phyloP scores from a whole-genome alignment of 2,329 filamentous ascomycete genomes.

The Trichophyton benhamiae region DNA sequence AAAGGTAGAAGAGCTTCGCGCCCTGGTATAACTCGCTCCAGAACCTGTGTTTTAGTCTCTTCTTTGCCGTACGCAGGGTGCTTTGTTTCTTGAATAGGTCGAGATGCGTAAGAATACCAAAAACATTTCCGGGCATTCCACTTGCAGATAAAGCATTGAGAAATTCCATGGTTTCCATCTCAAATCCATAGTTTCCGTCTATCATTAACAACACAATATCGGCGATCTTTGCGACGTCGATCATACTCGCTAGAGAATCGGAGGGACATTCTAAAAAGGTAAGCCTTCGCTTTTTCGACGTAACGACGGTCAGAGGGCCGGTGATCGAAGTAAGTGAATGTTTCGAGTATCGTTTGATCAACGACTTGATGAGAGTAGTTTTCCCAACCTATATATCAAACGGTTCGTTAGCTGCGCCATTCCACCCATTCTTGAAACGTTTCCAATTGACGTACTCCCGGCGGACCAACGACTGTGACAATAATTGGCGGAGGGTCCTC shows the following conservation, averaged over 20 bases:
- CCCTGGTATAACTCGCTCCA: slow-evolving; percentile 97
- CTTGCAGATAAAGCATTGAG: slow-evolving; percentile 84
- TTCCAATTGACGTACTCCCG: slow-evolving; percentile 52
- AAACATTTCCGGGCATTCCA: slow-evolving; percentile 97
- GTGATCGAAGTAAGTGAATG: slow-evolving; percentile 82
- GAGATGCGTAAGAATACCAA: slow-evolving; percentile 90
- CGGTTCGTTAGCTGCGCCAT: not conserved
- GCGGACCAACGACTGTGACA: slow-evolving; percentile 86
- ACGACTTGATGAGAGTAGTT: slow-evolving; percentile 86
- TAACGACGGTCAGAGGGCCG: slow-evolving; percentile 90
- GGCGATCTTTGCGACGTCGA: slow-evolving; percentile 91
- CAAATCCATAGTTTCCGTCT: slow-evolving; percentile 95
- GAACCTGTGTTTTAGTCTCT: slow-evolving; percentile 84
- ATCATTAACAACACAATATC: slow-evolving; percentile 98
- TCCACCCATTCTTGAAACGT: not conserved
- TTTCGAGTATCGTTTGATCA: slow-evolving; percentile 89
- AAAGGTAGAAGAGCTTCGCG: slow-evolving; percentile 92
- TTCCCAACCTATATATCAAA: slow-evolving; percentile 52
- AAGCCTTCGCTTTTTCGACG: slow-evolving; percentile 84
- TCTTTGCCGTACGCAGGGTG: slow-evolving; percentile 84
- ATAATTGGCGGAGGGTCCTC: slow-evolving; percentile 90
- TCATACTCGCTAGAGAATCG: slow-evolving; percentile 86
- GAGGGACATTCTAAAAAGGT: slow-evolving; percentile 96
- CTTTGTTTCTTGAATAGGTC: slow-evolving; percentile 93
- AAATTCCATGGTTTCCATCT: slow-evolving; percentile 99